Percentiles rank a stretch among this genome's conserved stretches.
These are phyloP conservation scores for Mangifera indica DNA, from an alignment of 345 rosid species.

Conservation along the genomic window DNA sequence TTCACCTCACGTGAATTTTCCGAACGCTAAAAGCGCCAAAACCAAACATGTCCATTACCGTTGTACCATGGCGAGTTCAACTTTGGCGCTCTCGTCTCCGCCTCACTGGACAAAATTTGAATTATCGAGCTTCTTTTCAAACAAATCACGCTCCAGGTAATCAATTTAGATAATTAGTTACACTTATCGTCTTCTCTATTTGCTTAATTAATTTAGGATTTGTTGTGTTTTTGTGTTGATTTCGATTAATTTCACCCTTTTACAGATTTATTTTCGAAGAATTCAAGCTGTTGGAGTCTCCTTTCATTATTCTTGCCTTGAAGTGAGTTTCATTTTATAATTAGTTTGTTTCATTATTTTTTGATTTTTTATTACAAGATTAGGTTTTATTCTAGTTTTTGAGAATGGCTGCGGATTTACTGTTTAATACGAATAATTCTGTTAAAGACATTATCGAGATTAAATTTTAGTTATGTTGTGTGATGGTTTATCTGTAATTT, in stretches of 20 bases:
- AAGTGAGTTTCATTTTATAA: slow-evolving; percentile 35
- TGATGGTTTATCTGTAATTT: no score
- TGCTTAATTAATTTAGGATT: neutral
- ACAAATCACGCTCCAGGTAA: slow-evolving; percentile 25
- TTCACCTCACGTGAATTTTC: neutral
- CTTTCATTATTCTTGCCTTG: slow-evolving; percentile 68
- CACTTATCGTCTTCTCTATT: neutral
- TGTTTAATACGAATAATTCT: neutral
- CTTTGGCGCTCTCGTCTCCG: slow-evolving; percentile 17
- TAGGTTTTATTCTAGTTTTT: neutral
- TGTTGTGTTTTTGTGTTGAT: neutral
- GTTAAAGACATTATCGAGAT: neutral
- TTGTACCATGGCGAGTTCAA: slow-evolving; percentile 21
- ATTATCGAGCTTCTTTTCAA: slow-evolving; percentile 15
- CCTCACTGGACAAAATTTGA: slow-evolving; percentile 5
- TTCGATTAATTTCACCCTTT: slow-evolving; percentile 6
- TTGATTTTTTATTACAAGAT: no score
- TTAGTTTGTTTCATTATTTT: neutral
- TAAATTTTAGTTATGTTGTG: neutral
- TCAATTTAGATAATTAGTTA: neutral
- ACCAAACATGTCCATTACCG: neutral
- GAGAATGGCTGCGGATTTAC: neutral
- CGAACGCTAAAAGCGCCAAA: neutral
- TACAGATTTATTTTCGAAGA: slow-evolving; percentile 34
- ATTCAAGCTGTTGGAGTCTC: slow-evolving; percentile 26